A percentile compares a stretch with the other conserved stretches of the same genome.
Conservation (phyloP, 2,329 filamentous ascomycete species). For the Colletotrichum aenigma region DNA sequence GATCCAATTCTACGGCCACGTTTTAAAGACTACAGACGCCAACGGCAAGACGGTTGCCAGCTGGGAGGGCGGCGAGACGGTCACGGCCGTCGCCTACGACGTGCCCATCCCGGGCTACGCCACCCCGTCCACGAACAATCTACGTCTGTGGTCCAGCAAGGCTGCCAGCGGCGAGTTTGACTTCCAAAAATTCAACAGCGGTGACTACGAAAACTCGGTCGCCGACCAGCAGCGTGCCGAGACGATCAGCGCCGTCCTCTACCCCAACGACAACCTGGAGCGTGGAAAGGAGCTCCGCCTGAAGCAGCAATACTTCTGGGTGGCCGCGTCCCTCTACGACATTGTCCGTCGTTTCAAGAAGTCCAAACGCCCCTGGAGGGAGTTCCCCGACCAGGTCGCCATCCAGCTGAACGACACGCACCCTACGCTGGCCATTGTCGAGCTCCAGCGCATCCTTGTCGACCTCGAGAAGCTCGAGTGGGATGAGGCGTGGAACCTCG, state of each 20-base stretch:
- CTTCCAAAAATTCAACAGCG: slow-evolving; percentile 99
- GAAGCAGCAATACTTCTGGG: slow-evolving; percentile 99
- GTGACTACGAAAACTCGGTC: slow-evolving; percentile 97
- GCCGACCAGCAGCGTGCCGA: slow-evolving; percentile 99
- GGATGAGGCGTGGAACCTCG: slow-evolving; percentile 89
- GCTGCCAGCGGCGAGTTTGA: slow-evolving; percentile 97
- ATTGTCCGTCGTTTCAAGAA: slow-evolving; percentile 99
- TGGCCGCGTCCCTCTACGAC: slow-evolving; percentile 92
- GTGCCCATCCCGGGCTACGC: slow-evolving; percentile 89
- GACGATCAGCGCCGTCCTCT: slow-evolving; percentile 96
- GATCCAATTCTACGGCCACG: slow-evolving; percentile 93
- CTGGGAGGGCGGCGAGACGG: slow-evolving; percentile 94
- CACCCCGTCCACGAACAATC: slow-evolving; percentile 92
- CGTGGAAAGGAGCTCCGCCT: slow-evolving; percentile 94
- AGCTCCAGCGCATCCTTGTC: slow-evolving; percentile 89
- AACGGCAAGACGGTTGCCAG: slow-evolving; percentile 75
- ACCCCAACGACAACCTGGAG: slow-evolving; percentile 97
- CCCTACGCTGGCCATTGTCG: slow-evolving; percentile 93
- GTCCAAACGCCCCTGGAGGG: slow-evolving; percentile 85
- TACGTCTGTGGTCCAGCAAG: slow-evolving; percentile 97
- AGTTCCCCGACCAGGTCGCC: slow-evolving; percentile 93
- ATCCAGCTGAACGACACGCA: slow-evolving; percentile 99
- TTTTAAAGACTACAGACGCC: slow-evolving; percentile 75
- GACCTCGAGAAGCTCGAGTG: slow-evolving; percentile 91
- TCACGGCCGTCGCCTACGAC: slow-evolving; percentile 92